phyloP scores from a whole-genome alignment of 257 asterid species.

The Paulownia fortunei region DNA sequence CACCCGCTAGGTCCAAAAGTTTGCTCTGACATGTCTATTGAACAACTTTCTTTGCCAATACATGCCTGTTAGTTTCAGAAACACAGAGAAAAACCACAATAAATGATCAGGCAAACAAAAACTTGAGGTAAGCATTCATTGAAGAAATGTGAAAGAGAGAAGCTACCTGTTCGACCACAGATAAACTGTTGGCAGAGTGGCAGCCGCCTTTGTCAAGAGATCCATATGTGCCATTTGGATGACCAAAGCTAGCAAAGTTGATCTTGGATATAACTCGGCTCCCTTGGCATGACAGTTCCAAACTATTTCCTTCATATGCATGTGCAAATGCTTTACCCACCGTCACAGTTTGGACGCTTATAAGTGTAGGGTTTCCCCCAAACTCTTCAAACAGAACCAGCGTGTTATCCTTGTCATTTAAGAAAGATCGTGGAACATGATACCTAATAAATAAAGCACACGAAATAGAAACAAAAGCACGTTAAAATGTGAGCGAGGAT shows the following conservation, averaged over 20 bases:
- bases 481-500: not conserved
- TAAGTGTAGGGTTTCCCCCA: constrained; percentile 43
- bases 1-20: constrained; percentile 20
- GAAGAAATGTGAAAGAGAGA: not conserved
- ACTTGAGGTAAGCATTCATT: too few species aligned
- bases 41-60: constrained; percentile 36
- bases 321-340: not conserved
- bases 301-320: constrained; percentile 31
- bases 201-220: constrained; percentile 25
- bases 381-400: constrained; percentile 52
- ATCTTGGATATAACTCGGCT: constrained; percentile 22
- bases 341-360: constrained; percentile 31
- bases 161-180: constrained; percentile 10
- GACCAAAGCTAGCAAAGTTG: constrained; percentile 45
- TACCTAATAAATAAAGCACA: constrained; percentile 36
- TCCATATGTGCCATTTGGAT: constrained; percentile 24
- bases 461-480: not conserved
- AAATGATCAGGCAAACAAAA: not conserved
- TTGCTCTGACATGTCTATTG: constrained; percentile 22
- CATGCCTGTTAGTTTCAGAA: constrained; percentile 8
- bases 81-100: not conserved
- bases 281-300: constrained; percentile 36
- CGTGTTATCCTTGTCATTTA: constrained; percentile 20
- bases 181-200: constrained; percentile 24
- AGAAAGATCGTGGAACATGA: constrained; percentile 53